These are phyloP conservation scores for Spirogloea muscicola DNA, from an alignment of 139 green algal species.

Conservation along the genomic window DNA sequence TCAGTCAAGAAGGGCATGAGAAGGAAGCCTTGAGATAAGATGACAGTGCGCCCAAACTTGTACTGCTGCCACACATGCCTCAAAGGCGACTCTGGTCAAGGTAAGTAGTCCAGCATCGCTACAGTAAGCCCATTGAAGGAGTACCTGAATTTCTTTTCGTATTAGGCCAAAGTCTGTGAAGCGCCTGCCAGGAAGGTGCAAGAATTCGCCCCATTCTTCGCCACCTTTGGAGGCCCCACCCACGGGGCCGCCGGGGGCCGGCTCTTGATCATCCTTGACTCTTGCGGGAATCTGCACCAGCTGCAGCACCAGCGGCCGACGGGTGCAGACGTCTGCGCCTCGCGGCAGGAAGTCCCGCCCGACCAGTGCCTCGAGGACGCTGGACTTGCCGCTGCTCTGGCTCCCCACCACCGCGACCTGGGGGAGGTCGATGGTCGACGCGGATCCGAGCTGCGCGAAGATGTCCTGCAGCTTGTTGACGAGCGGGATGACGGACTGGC, in stretches of 20 bases:
- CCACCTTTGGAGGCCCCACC: slow-evolving; percentile 21
- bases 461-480: slow-evolving; percentile 51
- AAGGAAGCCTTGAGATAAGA: neutral
- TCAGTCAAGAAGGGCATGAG: neutral
- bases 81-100: neutral
- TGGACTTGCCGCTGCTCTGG: slow-evolving; percentile 91
- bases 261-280: neutral
- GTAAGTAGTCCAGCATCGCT: neutral
- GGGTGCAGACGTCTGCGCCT: slow-evolving; percentile 76
- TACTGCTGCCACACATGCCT: neutral
- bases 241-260: neutral
- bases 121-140: neutral
- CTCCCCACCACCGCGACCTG: slow-evolving; percentile 87
- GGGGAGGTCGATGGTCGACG: slow-evolving; percentile 35
- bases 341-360: slow-evolving; percentile 80
- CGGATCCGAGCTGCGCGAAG: slow-evolving; percentile 41
- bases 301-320: slow-evolving; percentile 79
- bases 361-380: slow-evolving; percentile 91
- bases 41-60: no score
- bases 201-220: slow-evolving; percentile 90
- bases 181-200: slow-evolving; percentile 70
- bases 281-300: slow-evolving; percentile 65
- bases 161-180: slow-evolving; percentile 91
- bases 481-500: slow-evolving; percentile 43
- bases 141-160: slow-evolving; percentile 76